Evolutionary conservation across 1,284 basidiomycete genomes (phyloP), one percentile per base, ranked within the genome.

Genomic region (Boletellus dicymbophilus): DNA sequence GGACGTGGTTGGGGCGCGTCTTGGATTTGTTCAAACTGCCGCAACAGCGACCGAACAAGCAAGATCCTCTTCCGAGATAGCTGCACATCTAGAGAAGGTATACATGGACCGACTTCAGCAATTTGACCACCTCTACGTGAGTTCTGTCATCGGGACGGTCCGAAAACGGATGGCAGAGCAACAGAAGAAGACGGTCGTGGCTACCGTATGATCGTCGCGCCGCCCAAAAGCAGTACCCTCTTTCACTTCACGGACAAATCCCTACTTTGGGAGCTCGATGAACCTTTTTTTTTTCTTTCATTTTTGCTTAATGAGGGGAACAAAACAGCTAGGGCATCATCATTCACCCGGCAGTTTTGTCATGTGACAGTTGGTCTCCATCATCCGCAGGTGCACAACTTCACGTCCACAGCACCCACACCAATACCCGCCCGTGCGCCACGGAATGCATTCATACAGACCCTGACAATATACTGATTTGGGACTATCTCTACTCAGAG

Each of bases 51-150:
- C 52, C 8, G 51, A 60, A 44, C 56, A 58, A 25, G 64, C 65
- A 3, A 48, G 49, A 46, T 67, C 51, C 18, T 60, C 66, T 8
- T 41, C 46, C 28, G 62, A 64, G 42, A 54, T 67, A 40, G 63
- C 66, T 12, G 37, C 20, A 38, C 66, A 67, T 30, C 44, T 67
- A 12, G 55, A 67, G 42, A 64, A 60, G 30, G 54, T 30, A 1
- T 70, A 67, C 55, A 56, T 37, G 44, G 63, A 69, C 44, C 61
- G 65, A 22, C 61, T 69, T 34, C 56, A 67, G 43, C 61, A 69
- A 54, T 70, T 69, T 49, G 65, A 69, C 51, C 67, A 67, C 46
- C 61, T 66, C 52, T 69, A 67, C 50, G 68, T 70, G 53, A 60
- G 61, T 42, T 65, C 63, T 28, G 67, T 65, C 37, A 42, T 66